Percentiles rank a stretch among this genome's conserved stretches.
These are phyloP conservation scores for Amanita molliuscula DNA, from an alignment of 768 basidiomycete species.

Conservation along the genomic window DNA sequence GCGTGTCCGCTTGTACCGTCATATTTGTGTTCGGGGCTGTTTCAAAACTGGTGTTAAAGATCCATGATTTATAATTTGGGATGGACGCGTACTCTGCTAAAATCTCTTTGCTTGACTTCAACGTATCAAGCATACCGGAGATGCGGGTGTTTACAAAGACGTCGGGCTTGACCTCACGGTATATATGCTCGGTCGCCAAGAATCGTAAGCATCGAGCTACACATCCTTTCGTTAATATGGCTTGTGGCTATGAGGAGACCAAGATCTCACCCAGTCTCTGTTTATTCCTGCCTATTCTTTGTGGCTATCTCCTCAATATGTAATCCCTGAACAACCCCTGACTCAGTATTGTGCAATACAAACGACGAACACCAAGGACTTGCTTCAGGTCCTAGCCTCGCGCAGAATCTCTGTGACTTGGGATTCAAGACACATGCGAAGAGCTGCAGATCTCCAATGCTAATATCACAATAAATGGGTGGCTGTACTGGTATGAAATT, in stretches of 20 bases:
- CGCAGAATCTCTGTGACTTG: conserved; percentile 21
- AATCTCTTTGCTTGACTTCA: background rate
- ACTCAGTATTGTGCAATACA: too few species aligned
- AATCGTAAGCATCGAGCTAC: conserved; percentile 15
- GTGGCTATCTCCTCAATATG: conserved; percentile 26
- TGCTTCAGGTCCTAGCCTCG: conserved; percentile 22
- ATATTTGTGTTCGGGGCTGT: conserved; percentile 19
- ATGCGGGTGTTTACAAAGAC: conserved; percentile 17
- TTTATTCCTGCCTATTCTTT: conserved; percentile 19
- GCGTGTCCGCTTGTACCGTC: conserved; percentile 17
- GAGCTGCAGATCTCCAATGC: conserved; percentile 16
- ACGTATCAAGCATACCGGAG: conserved; percentile 11
- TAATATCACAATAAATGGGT: background rate
- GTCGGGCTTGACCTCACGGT: conserved; percentile 15
- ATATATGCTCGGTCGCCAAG: conserved; percentile 17
- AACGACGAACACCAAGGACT: too few species aligned
- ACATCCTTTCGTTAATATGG: background rate
- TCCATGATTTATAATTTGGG: background rate
- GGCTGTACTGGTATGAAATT: background rate
- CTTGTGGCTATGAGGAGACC: background rate
- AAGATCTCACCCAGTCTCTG: conserved; percentile 21
- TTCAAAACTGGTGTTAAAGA: background rate
- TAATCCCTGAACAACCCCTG: conserved; percentile 21
- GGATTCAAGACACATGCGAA: conserved; percentile 14
- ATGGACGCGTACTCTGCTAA: background rate